phyloP scores from a whole-genome alignment of 176 grass and related monocot genomes.

The barley (Hordeum vulgare) region DNA sequence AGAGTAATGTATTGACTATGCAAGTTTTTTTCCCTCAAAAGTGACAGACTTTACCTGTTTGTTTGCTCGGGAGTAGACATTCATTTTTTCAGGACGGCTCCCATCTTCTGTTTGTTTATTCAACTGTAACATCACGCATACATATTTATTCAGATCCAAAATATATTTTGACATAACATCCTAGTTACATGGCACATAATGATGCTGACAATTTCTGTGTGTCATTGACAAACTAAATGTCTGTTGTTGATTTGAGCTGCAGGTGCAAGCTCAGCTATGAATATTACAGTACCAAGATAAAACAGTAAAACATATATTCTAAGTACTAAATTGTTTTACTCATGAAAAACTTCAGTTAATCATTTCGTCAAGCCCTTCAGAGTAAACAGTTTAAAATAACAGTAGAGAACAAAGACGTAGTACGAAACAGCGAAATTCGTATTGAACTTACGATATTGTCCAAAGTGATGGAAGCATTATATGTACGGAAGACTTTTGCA shows the following conservation, averaged over 20 bases:
- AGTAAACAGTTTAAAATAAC: no score
- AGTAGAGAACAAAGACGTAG: neutral
- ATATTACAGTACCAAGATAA: no score
- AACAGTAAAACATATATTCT: no score
- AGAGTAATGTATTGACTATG: neutral
- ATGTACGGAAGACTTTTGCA: slow-evolving; percentile 99
- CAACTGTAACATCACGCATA: slow-evolving; percentile 43
- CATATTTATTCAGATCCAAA: neutral
- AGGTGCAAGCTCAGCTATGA: no score
- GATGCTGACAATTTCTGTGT: neutral
- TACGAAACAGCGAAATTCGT: neutral
- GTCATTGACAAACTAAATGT: neutral
- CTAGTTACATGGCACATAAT: no score
- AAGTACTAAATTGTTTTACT: no score
- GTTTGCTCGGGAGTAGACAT: slow-evolving; percentile 78
- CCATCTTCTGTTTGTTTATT: slow-evolving; percentile 77
- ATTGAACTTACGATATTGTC: slow-evolving; percentile 72
- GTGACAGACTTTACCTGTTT: slow-evolving; percentile 53
- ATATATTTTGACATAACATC: neutral
- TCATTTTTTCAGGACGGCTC: slow-evolving; percentile 56
- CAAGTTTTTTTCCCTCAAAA: neutral
- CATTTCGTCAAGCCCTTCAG: no score
- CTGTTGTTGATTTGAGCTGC: no score
- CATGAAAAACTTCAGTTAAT: no score
- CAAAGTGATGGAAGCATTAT: slow-evolving; percentile 98